These are phyloP conservation scores for Melanogaster broomeanus DNA, from an alignment of 768 basidiomycete genomes.

Conservation along the genomic window DNA sequence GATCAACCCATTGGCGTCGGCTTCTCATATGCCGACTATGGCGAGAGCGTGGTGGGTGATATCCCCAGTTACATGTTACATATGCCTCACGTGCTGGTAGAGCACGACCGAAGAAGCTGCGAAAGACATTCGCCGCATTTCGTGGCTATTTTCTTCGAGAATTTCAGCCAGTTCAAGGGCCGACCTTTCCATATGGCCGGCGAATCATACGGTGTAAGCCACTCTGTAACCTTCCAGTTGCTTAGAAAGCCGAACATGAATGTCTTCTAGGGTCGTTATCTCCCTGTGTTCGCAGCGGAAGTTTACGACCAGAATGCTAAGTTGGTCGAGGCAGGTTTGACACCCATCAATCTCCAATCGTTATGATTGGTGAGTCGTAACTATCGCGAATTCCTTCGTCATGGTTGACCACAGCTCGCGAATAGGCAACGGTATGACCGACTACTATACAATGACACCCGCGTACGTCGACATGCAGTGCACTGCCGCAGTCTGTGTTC, in stretches of 20 bases:
- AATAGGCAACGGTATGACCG: conserved; percentile 46
- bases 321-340: conserved; percentile 45
- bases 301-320: conserved; percentile 50
- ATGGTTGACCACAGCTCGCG: neutral
- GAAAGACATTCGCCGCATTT: conserved; percentile 71
- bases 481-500: conserved; percentile 46
- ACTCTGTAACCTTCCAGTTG: neutral
- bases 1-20: conserved; percentile 49
- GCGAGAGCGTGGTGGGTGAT: conserved; percentile 38
- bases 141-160: conserved; percentile 71
- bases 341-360: conserved; percentile 51
- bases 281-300: conserved; percentile 50
- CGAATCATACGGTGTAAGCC: conserved; percentile 52
- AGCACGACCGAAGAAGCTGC: conserved; percentile 68
- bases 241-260: neutral
- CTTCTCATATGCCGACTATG: conserved; percentile 47
- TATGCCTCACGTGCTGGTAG: conserved; percentile 28
- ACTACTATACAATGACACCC: conserved; percentile 38
- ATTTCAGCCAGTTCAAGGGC: conserved; percentile 71
- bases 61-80: conserved; percentile 1
- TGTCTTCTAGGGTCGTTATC: conserved; percentile 46
- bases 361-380: conserved; percentile 46
- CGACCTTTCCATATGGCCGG: conserved; percentile 62
- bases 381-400: neutral
- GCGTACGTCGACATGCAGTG: conserved; percentile 59